Percentiles rank a stretch among this genome's conserved stretches.
These are phyloP conservation scores for Podospora appendiculata DNA, from an alignment of 495 filamentous ascomycete species.

Conservation along the genomic window DNA sequence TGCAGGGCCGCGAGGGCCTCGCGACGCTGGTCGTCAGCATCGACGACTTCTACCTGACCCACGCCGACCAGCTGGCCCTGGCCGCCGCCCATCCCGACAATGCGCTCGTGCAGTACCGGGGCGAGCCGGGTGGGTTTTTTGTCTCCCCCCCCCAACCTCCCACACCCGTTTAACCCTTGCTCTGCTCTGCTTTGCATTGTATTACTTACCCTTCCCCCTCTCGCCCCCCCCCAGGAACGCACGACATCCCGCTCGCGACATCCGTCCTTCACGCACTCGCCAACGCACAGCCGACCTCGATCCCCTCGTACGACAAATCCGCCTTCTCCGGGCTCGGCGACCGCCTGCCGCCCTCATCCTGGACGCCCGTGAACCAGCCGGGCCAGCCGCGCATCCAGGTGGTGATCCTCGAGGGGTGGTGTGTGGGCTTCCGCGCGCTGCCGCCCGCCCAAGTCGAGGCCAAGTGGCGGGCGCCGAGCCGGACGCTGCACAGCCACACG, in stretches of 20 bases:
- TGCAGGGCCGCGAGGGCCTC: constrained; percentile 58
- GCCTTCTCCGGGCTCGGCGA: constrained; percentile 72
- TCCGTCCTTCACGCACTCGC: constrained; percentile 56
- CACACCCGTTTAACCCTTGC: not conserved
- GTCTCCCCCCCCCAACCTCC: not conserved
- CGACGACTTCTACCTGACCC: constrained; percentile 83
- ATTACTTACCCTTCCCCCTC: not conserved
- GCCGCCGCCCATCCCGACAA: constrained; percentile 60
- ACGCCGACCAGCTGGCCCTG: constrained; percentile 61
- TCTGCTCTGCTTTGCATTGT: not conserved
- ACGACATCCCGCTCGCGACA: constrained; percentile 63
- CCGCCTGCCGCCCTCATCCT: constrained; percentile 51
- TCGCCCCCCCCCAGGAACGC: constrained; percentile 53
- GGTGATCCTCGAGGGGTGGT: constrained; percentile 89
- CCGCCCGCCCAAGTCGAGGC: constrained; percentile 41
- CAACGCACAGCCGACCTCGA: constrained; percentile 41
- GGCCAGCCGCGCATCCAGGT: constrained; percentile 40
- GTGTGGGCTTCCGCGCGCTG: constrained; percentile 74
- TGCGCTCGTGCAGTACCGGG: constrained; percentile 70
- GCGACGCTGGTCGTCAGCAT: constrained; percentile 74
- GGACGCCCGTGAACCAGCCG: constrained; percentile 55
- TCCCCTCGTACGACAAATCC: constrained; percentile 82
- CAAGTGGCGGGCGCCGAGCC: constrained; percentile 44
- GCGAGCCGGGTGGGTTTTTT: constrained; percentile 52
- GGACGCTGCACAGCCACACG: constrained; percentile 46